These are phyloP conservation scores for Fallopia convolvulus DNA, from an alignment of 148 eudicot genomes.

Conservation along the genomic window DNA sequence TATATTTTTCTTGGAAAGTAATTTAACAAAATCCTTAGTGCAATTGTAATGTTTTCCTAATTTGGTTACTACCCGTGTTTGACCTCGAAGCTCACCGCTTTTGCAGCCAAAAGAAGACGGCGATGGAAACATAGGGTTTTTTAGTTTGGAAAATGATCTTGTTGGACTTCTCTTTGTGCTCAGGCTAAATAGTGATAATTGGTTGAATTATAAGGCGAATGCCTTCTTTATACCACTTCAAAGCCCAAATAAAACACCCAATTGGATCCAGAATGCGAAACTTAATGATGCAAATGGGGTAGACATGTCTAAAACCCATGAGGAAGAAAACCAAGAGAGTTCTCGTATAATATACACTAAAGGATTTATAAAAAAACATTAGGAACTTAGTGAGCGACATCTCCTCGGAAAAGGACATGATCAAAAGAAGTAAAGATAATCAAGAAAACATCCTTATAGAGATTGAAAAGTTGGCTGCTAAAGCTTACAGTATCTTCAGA, in stretches of 20 bases:
- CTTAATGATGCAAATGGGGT: no score
- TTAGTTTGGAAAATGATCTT: constrained; percentile 42
- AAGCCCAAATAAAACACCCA: constrained; percentile 21
- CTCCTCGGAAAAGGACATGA: constrained; percentile 54
- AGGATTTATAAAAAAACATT: constrained; percentile 64
- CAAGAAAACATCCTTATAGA: constrained; percentile 85
- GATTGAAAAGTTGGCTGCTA: constrained; percentile 93
- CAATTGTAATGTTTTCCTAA: no score
- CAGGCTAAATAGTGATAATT: constrained; percentile 57
- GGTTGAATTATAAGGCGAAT: constrained; percentile 68
- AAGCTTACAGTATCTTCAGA: constrained; percentile 88
- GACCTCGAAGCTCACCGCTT: not conserved
- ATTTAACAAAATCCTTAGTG: no score
- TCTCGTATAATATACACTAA: constrained; percentile 39
- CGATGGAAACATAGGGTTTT: constrained; percentile 41
- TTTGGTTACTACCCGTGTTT: not conserved
- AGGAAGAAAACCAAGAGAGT: constrained; percentile 31
- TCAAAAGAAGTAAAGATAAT: constrained; percentile 57
- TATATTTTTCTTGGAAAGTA: not conserved
- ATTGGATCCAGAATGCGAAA: not conserved
- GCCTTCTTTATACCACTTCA: constrained; percentile 69
- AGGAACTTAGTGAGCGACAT: constrained; percentile 59
- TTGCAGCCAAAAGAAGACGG: constrained; percentile 62
- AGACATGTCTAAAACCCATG: not conserved
- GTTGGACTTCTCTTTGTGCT: constrained; percentile 64